Evolutionary conservation across 352 stramenopile species (phyloP).

Genomic region (Paralagenidium karlingii): DNA sequence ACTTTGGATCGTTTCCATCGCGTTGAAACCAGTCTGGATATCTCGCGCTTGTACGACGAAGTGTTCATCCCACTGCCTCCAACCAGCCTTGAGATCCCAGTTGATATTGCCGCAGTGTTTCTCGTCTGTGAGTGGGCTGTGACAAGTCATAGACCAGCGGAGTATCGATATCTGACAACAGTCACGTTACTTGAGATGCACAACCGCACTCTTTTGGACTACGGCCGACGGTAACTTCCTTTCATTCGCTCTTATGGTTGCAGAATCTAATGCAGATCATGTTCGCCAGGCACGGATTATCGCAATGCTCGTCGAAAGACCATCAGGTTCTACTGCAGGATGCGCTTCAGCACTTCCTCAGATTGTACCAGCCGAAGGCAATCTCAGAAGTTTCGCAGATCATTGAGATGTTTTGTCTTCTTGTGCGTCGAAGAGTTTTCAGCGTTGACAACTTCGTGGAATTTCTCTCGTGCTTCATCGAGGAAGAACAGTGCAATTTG

Average conservation of each 20-base stretch:
- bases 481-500: slow-evolving; percentile 11
- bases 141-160: slow-evolving; percentile 58
- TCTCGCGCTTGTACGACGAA: slow-evolving; percentile 59
- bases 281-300: slow-evolving; percentile 22
- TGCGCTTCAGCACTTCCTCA: slow-evolving; percentile 59
- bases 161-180: slow-evolving; percentile 73
- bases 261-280: neutral
- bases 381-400: slow-evolving; percentile 69
- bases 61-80: slow-evolving; percentile 33
- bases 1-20: slow-evolving; percentile 72
- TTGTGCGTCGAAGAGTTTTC: slow-evolving; percentile 60
- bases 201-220: slow-evolving; percentile 42
- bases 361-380: slow-evolving; percentile 57
- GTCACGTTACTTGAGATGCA: slow-evolving; percentile 76
- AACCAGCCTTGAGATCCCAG: slow-evolving; percentile 25
- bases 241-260: neutral
- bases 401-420: slow-evolving; percentile 72
- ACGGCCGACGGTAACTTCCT: slow-evolving; percentile 34
- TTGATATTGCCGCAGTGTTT: slow-evolving; percentile 58
- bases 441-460: slow-evolving; percentile 61
- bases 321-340: slow-evolving; percentile 65
- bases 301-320: slow-evolving; percentile 24
- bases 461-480: slow-evolving; percentile 42
- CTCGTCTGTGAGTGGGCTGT: slow-evolving; percentile 78
- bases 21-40: slow-evolving; percentile 51